Base-by-base conservation (phyloP, 176 grass and related monocot species). In the Carex myosuroides region DNA sequence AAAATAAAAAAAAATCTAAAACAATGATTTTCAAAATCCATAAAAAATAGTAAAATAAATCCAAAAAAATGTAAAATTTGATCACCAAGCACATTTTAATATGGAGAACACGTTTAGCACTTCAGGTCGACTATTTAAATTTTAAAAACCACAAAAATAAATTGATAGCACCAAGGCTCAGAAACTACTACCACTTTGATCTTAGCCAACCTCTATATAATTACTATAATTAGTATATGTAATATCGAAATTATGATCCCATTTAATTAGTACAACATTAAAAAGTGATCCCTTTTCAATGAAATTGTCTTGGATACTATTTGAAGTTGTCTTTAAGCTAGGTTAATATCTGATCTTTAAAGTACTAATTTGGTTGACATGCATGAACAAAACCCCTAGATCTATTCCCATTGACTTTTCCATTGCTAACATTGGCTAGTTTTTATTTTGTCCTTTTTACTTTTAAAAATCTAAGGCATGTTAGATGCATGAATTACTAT, bases 321-420 rank as follows among this genome's bases (percentile, higher is more conserved):
- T 54, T 76, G 44, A 76, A 76, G 72, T 76, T 76, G 41, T 32
- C 72, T 76, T 76, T 30, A 76, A 76, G 60, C 61, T 82, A 66
- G 21, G 80, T 67, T 60, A 67, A 82, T 48, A 48, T 55, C 48
- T 55, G 37, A 39, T 5, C 72, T 14, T 82, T 66, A 48, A 66
- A 82, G 9, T 82, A 82, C 59, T 82, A 82, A 64, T 82, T 67
- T 82, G 41, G 80, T 82, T 82, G 60, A 82, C 80, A 82, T 82
- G 39, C 80, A 82, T 82, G 61, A 66, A 82, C 80, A 82, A 67
- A 67, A 26, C 62, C 60, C 80, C 13, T 22, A 48, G 39, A 82
- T 82, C 35, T 76, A 76, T 20, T 14, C 7, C 22, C 8, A 33
- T 82, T 82, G 80, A 67, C 80, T 82, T 82, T 82, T 14, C 8